Evolutionary conservation across 306 rosid genomes (phyloP), one percentile per base, ranked within the genome.

Genomic region (Begonia fuchsioides): DNA sequence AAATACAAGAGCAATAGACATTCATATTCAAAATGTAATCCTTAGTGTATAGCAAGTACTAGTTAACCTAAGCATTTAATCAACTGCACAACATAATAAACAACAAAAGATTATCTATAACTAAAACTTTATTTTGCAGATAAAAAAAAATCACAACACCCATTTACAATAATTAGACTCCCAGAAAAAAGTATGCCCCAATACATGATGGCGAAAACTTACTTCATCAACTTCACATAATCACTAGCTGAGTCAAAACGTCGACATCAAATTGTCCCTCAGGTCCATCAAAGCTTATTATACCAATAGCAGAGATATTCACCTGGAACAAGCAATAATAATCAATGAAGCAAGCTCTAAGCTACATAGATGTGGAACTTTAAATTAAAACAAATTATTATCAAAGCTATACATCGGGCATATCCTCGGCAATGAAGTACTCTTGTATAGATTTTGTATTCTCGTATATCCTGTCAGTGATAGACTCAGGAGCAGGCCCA

Each of bases 401-500:
- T 47, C 52, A 50, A 59, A 61, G 32, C 62, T 49, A 46, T 63
- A 92, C 98, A 59, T 85, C 76, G 50, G 96, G 96, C 17, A 92
- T 79, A 56, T 92, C 96, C 66, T 58, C 71, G 9, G 95, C 75
- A 58, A 66, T 79, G 10, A 92, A 66, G 72, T 82, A 85, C 66
- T 92, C 98, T 71, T 68, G 79, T 55, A 92, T 85, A 54, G 83
- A 80, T 59, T 69, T 82, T 6, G 98, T 92, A 73, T 71, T 60
- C 66, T 85, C 87, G 38, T 79, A 92, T 55, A 92, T 92, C 73
- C 79, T 77, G 61, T 92, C 52, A 45, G 98, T 92, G 60, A 85
- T 69, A n/a, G 81, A 81, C 76, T 92, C 98, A 0, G 96, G 98
- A 61, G 98, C 94, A 52, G 98, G 98, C 55, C 98, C 98, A 56